A percentile compares a stretch with the other conserved stretches of the same genome.
These are phyloP conservation scores for Solanum hybrid DNA, from an alignment of 305 asterid genomes.

Conservation along the genomic window DNA sequence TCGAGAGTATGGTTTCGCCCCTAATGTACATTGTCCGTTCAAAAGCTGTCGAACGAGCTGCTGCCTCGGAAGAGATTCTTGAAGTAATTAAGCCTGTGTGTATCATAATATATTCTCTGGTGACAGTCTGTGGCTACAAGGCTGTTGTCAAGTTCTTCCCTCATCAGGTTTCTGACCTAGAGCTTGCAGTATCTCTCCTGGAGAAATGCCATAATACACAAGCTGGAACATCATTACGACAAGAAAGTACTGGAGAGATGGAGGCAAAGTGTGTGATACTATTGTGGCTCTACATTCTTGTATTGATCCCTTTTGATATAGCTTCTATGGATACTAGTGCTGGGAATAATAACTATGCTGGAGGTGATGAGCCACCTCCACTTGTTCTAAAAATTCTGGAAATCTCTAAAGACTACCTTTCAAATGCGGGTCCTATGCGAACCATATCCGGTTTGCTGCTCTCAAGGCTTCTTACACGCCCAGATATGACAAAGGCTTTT, in stretches of 20 bases:
- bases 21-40: conserved; percentile 71
- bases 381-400: conserved; percentile 66
- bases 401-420: conserved; percentile 68
- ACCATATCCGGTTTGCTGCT: conserved; percentile 79
- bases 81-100: conserved; percentile 68
- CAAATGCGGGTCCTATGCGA: conserved; percentile 95
- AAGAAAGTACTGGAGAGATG: conserved; percentile 99
- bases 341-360: conserved; percentile 23
- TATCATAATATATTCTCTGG: conserved; percentile 71
- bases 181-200: conserved; percentile 84
- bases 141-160: conserved; percentile 91
- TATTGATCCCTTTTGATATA: conserved; percentile 91
- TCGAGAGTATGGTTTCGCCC: conserved; percentile 75
- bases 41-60: conserved; percentile 56
- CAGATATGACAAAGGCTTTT: conserved; percentile 83
- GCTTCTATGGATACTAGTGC: conserved; percentile 87
- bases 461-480: conserved; percentile 88
- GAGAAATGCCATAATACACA: conserved; percentile 61
- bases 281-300: conserved; percentile 91
- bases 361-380: conserved; percentile 60
- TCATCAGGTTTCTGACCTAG: conserved; percentile 93
- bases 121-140: conserved; percentile 91
- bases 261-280: conserved; percentile 80
- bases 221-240: conserved; percentile 66
- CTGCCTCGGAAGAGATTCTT: conserved; percentile 46